Conservation (phyloP, 352 stramenopile species). For the Pythium utonaiense region DNA sequence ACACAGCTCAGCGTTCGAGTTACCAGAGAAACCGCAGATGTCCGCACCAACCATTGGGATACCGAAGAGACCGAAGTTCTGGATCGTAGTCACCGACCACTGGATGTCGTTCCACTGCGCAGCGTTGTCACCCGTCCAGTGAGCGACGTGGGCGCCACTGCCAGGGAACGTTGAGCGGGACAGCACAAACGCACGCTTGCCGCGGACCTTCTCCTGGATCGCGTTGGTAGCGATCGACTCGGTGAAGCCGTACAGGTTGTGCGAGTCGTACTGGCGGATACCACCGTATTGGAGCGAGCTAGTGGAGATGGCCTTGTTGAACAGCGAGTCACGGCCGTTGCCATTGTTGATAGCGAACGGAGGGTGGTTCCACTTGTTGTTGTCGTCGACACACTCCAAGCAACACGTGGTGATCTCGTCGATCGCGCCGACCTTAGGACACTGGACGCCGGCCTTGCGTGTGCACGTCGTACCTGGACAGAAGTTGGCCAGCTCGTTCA, state of each 20-base stretch:
- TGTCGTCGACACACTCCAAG: constrained; percentile 33
- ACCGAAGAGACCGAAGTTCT: constrained; percentile 73
- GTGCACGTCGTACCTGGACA: constrained; percentile 43
- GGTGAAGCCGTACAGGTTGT: constrained; percentile 80
- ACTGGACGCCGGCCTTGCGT: constrained; percentile 31
- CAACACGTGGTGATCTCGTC: constrained; percentile 45
- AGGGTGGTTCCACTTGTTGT: constrained; percentile 51
- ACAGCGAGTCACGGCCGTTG: constrained; percentile 31
- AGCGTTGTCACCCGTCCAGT: constrained; percentile 80
- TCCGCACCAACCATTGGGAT: constrained; percentile 83
- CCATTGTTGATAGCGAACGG: constrained; percentile 62
- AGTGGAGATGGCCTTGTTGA: constrained; percentile 64
- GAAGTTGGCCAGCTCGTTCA: constrained; percentile 87
- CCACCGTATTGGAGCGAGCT: constrained; percentile 48
- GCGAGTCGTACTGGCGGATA: constrained; percentile 69
- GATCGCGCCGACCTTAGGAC: constrained; percentile 30
- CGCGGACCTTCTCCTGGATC: constrained; percentile 42
- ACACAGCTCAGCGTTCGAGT: constrained; percentile 67
- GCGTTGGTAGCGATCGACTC: constrained; percentile 64
- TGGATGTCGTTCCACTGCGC: constrained; percentile 78
- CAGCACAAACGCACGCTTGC: constrained; percentile 70
- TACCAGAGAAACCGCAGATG: constrained; percentile 62
- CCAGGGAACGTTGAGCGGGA: constrained; percentile 69
- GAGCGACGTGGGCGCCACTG: constrained; percentile 49
- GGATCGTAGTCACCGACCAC: constrained; percentile 59